Evolutionary conservation across 805 yeast species (phyloP).

Genomic region (Saccharomycopsis guyanensis): DNA sequence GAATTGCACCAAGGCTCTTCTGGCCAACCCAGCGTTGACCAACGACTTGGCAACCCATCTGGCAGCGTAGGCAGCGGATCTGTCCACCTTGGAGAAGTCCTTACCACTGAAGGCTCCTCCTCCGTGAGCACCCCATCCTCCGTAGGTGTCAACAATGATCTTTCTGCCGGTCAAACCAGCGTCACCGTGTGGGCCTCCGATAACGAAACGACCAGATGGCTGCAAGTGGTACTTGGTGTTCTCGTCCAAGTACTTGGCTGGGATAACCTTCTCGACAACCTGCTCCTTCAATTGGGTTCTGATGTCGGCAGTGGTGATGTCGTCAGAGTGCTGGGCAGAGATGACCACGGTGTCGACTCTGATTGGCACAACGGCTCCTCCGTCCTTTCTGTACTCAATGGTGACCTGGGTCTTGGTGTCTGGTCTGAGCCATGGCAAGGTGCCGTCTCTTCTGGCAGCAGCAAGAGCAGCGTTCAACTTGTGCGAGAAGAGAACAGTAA

Average conservation of each 20-base stretch:
- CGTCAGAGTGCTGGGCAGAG: conserved; percentile 97
- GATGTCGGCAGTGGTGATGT: conserved; percentile 87
- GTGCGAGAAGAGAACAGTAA: conserved; percentile 90
- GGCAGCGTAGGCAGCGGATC: conserved; percentile 99
- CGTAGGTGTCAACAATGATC: conserved; percentile 98
- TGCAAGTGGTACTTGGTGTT: conserved; percentile 96
- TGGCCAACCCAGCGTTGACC: conserved; percentile 89
- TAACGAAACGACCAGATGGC: conserved; percentile 99
- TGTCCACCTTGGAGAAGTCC: conserved; percentile 99
- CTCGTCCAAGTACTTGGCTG: conserved; percentile 83
- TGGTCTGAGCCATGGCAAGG: conserved; percentile 95
- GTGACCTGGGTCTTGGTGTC: conserved; percentile 99
- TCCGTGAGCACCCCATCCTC: conserved; percentile 99
- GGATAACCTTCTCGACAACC: conserved; percentile 86
- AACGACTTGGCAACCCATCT: conserved; percentile 99
- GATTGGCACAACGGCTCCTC: conserved; percentile 91
- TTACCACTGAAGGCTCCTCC: conserved; percentile 99
- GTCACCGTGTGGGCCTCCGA: conserved; percentile 99
- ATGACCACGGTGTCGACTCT: conserved; percentile 98
- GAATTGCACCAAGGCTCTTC: conserved; percentile 96
- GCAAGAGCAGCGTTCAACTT: conserved; percentile 95
- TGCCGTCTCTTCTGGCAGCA: conserved; percentile 93
- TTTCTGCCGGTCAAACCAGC: conserved; percentile 99
- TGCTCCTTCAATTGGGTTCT: conserved; percentile 72
- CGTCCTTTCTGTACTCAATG: conserved; percentile 87